Evolutionary conservation across 2,329 filamentous ascomycete genomes (phyloP), one percentile per base, ranked within the genome.

Genomic region (Pseudopithomyces chartarum): DNA sequence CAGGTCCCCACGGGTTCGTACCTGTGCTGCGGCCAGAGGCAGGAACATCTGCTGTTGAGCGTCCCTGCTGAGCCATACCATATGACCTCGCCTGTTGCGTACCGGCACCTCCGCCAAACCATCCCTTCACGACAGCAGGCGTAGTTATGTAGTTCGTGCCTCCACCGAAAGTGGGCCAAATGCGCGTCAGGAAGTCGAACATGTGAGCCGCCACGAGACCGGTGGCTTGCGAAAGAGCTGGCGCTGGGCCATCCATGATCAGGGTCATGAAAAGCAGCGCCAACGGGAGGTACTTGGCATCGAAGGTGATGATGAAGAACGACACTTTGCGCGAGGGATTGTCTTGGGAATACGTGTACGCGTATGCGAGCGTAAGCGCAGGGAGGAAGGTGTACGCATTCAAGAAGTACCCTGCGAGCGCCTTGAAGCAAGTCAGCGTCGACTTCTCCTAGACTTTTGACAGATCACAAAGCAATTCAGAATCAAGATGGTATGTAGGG

Each of bases 131-230:
- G 63, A 92, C 87, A 6, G 75, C 73, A 2, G 95, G 95, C 0
- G 92, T 95, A 13, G 83, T 81, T 34, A 97, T 81, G 47, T 89
- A 82, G 70, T 93, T 96, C 50, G 81, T 82, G 0, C 95, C 95
- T 54, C 91, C 90, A 32, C 92, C 94, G 71, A 95, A 95, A 54
- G 90, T 87, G 5, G 95, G 95, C 82, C 92, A 98, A 40, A 97
- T 83, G 47, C 91, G 85, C 2, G 90, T 92, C 48, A 97, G 76
- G 71, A 98, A 99, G 73, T 98, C 91, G 76, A 92, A 96, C 19
- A 95, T 70, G 74, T 99, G 95, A 4, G 93, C 93, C 12, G 93
- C 91, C 42, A 96, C 62, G 11, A 99, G 82, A n/a, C 95, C 95
- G 33, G 86, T 90, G 4, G 86, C 75, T 69, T 96, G 87, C 3